Conservation (phyloP, 2,329 filamentous ascomycete genomes). For the Trichophyton mentagrophytes region DNA sequence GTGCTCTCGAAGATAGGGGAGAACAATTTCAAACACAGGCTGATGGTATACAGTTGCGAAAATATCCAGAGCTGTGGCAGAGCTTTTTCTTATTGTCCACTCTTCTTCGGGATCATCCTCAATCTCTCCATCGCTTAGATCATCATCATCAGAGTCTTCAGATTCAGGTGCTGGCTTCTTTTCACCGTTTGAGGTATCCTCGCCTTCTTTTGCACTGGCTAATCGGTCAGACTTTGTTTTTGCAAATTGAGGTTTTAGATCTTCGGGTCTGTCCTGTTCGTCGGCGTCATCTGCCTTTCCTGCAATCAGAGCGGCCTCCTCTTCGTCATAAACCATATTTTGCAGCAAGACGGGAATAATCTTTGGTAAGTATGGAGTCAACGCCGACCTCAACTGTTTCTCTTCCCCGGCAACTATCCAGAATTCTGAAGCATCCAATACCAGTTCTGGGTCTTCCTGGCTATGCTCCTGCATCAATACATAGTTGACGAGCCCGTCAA, state of each 20-base stretch:
- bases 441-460: conserved; percentile 70
- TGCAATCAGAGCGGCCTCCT: conserved; percentile 76
- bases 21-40: conserved; percentile 76
- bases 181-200: conserved; percentile 28
- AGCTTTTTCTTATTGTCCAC: conserved; percentile 96
- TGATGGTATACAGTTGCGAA: conserved; percentile 83
- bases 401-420: conserved; percentile 92
- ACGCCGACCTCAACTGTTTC: conserved; percentile 58
- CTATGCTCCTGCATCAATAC: conserved; percentile 80
- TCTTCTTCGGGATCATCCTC: conserved; percentile 66
- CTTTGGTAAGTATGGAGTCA: conserved; percentile 66
- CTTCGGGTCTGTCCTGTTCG: conserved; percentile 74
- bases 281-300: conserved; percentile 82
- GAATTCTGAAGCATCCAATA: conserved; percentile 91
- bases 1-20: conserved; percentile 85
- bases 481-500: conserved; percentile 79
- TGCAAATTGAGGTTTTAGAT: conserved; percentile 86
- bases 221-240: conserved; percentile 52
- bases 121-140: conserved; percentile 78
- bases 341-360: conserved; percentile 84
- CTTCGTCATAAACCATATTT: conserved; percentile 92
- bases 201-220: conserved; percentile 37
- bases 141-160: conserved; percentile 53
- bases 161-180: conserved; percentile 40
- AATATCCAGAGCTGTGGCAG: conserved; percentile 85